Conservation (phyloP, 2,329 filamentous ascomycete species). For the Penicillium sp. region DNA sequence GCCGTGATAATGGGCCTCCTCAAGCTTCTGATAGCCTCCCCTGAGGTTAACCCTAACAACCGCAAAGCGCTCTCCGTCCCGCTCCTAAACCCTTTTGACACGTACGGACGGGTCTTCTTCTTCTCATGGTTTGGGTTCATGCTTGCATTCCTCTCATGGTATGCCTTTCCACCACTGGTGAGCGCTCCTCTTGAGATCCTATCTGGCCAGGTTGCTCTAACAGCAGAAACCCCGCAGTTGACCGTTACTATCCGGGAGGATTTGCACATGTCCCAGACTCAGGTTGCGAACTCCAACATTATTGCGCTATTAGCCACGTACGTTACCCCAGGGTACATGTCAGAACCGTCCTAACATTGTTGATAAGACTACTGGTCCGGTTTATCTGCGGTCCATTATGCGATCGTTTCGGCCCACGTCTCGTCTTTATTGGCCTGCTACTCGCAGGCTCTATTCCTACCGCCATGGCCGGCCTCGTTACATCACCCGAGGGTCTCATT, state of each 20-base stretch:
- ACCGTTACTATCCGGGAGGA: slow-evolving; percentile 80
- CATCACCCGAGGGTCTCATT: slow-evolving; percentile 60
- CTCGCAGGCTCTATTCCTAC: slow-evolving; percentile 79
- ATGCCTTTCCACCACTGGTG: slow-evolving; percentile 86
- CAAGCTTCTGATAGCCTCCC: slow-evolving; percentile 51
- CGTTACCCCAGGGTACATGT: slow-evolving; percentile 26
- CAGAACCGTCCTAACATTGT: slow-evolving; percentile 3
- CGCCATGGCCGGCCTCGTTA: slow-evolving; percentile 78
- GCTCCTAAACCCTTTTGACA: slow-evolving; percentile 74
- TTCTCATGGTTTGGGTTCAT: slow-evolving; percentile 88
- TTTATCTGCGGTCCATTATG: slow-evolving; percentile 81
- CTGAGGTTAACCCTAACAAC: slow-evolving; percentile 82
- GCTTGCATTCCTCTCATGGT: slow-evolving; percentile 87
- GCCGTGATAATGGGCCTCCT: slow-evolving; percentile 28
- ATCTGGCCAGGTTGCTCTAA: slow-evolving; percentile 25
- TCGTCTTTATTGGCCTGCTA: slow-evolving; percentile 78
- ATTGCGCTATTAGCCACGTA: slow-evolving; percentile 75
- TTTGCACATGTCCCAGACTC: slow-evolving; percentile 68
- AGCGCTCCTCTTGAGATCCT: slow-evolving; percentile 33
- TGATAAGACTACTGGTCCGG: slow-evolving; percentile 70
- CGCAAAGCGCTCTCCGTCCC: slow-evolving; percentile 82
- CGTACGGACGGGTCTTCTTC: slow-evolving; percentile 86
- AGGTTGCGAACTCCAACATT: slow-evolving; percentile 90
- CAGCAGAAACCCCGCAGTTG: slow-evolving; percentile 49
- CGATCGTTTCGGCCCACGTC: slow-evolving; percentile 79